These are phyloP conservation scores for Salix viminalis DNA, from an alignment of 345 rosid species.

Conservation along the genomic window DNA sequence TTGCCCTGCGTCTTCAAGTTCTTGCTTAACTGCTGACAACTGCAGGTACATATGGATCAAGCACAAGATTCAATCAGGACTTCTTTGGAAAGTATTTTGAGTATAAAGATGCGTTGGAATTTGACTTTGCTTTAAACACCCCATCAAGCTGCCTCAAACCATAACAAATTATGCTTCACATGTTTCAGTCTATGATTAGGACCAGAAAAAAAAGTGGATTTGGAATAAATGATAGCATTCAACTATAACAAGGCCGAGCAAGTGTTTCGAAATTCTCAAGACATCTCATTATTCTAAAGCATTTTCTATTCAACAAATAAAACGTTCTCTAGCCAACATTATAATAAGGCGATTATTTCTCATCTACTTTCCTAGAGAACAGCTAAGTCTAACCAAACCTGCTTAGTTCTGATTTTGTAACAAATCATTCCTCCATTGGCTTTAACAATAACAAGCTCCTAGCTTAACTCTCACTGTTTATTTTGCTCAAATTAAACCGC, in stretches of 20 bases:
- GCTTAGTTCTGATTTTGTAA: not conserved
- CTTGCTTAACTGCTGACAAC: constrained; percentile 64
- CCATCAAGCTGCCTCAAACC: not conserved
- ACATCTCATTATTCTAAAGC: not conserved
- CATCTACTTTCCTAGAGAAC: not conserved
- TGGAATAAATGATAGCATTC: not conserved
- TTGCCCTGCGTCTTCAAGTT: constrained; percentile 85
- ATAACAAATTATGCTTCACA: not conserved
- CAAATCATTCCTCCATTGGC: not conserved
- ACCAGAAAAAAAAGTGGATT: not conserved
- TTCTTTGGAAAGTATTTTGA: not conserved
- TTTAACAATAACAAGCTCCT: not conserved
- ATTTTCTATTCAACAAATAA: not conserved
- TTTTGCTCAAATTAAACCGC: not conserved
- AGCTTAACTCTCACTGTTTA: not conserved
- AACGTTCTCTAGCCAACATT: not conserved
- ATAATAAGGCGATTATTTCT: not conserved
- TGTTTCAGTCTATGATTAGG: not conserved
- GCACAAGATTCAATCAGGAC: not conserved
- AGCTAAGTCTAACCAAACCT: not conserved
- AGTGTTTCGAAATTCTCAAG: not conserved
- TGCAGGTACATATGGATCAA: constrained; percentile 26
- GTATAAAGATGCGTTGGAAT: not conserved
- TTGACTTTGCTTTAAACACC: not conserved
- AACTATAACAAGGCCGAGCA: not conserved